These are phyloP conservation scores for Tephrocybe rancida DNA, from an alignment of 768 basidiomycete genomes.

Conservation along the genomic window DNA sequence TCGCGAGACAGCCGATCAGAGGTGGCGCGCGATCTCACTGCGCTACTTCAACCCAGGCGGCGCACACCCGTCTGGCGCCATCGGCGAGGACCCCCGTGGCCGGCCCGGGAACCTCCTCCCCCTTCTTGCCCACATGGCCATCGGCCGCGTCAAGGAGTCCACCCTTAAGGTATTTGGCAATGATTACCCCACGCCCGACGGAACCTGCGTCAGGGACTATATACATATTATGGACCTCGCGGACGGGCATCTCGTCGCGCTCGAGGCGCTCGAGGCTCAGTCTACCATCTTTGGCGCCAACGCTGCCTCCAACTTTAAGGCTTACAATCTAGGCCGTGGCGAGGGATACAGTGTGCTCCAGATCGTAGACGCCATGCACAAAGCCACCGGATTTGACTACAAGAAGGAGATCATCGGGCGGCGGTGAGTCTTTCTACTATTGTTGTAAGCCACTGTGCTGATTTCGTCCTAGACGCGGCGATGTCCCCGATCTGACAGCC, in stretches of 20 bases:
- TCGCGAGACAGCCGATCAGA: conserved; percentile 57
- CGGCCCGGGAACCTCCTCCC: conserved; percentile 95
- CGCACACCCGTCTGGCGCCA: conserved; percentile 93
- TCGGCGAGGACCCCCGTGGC: conserved; percentile 97
- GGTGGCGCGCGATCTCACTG: conserved; percentile 84
- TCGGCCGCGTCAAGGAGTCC: conserved; percentile 77
- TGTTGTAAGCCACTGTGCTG: neutral
- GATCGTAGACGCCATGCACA: conserved; percentile 93
- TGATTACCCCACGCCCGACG: conserved; percentile 95
- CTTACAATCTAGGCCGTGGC: conserved; percentile 96
- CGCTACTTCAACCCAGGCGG: conserved; percentile 99
- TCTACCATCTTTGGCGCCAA: conserved; percentile 62
- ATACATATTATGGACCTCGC: conserved; percentile 93
- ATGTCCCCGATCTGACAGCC: conserved; percentile 96
- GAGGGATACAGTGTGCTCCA: conserved; percentile 90
- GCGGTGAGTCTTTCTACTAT: conserved; percentile 55
- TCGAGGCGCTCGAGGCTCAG: conserved; percentile 74
- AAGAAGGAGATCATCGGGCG: conserved; percentile 89
- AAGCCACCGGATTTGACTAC: conserved; percentile 87
- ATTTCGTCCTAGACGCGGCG: conserved; percentile 66
- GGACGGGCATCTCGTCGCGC: conserved; percentile 88
- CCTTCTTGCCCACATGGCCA: conserved; percentile 91
- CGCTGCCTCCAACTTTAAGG: conserved; percentile 73
- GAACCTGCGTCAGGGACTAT: conserved; percentile 97
- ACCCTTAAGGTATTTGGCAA: conserved; percentile 90